Evolutionary conservation across 805 yeast genomes (phyloP).

Genomic region (Saccharomycopsis amapae): DNA sequence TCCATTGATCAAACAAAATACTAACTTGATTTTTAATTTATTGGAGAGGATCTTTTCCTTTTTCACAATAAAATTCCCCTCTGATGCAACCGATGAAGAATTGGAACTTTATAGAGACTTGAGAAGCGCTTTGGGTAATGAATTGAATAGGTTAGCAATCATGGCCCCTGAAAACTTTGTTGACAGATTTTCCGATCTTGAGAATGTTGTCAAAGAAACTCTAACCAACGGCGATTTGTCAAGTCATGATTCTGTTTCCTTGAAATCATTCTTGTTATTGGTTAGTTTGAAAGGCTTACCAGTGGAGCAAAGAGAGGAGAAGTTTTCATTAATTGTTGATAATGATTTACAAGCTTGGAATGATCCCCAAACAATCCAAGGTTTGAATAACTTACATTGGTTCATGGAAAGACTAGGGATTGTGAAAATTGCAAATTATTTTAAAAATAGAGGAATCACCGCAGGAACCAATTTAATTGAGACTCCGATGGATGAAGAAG

Average conservation of each 20-base stretch:
- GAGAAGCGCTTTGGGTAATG: conserved; percentile 90
- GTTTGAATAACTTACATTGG: conserved; percentile 87
- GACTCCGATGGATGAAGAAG: conserved; percentile 86
- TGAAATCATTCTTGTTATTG: conserved; percentile 84
- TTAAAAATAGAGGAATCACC: conserved; percentile 72
- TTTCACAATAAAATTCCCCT: conserved; percentile 76
- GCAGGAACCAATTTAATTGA: conserved; percentile 67
- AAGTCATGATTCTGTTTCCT: conserved; percentile 89
- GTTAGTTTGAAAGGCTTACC: conserved; percentile 71
- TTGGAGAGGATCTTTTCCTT: conserved; percentile 82
- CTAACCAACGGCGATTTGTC: conserved; percentile 63
- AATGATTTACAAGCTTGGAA: conserved; percentile 93
- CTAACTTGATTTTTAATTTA: conserved; percentile 60
- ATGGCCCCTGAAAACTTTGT: conserved; percentile 89
- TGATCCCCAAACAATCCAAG: conserved; percentile 83
- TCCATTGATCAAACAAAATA: conserved; percentile 68
- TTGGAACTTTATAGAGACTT: conserved; percentile 79
- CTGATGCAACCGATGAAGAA: conserved; percentile 57
- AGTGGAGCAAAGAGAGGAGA: conserved; percentile 42
- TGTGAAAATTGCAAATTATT: conserved; percentile 87
- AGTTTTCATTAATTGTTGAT: conserved; percentile 84
- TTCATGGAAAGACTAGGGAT: conserved; percentile 97
- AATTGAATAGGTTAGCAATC: conserved; percentile 86
- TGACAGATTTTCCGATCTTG: conserved; percentile 74
- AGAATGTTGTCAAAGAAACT: conserved; percentile 68